Evolutionary conservation across 345 rosid species (phyloP), one percentile per base, ranked within the genome.

Genomic region (Punica granatum): DNA sequence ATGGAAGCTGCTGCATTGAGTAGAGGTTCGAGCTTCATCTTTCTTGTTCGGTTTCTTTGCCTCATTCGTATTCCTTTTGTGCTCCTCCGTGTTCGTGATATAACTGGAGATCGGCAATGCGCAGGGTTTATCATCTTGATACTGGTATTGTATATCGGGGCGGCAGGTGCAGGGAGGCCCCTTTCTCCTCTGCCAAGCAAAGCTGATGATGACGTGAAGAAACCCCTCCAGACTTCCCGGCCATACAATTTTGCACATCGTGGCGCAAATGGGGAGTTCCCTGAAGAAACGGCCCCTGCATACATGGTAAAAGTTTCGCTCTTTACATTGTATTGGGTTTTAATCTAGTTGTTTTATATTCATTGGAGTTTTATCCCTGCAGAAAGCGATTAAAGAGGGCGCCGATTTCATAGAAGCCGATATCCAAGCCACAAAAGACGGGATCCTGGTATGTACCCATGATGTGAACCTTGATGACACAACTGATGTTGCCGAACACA

Each of bases 381-480:
- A 81, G 82, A 78, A 80, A 64, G 82, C 82, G 63, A 76, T 81
- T 35, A 79, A 78, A 60, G 82, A 81, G 65, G 82, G 85, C 37
- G 74, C 80, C 37, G 82, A 78, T 41, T 81, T 81, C 72, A 81
- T 81, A 31, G 80, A 81, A 67, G 23, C 78, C 4, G 85, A 81
- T 65, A 74, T 81, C 53, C 70, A 73, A 25, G 69, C 82, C 54
- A 65, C 85, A 15, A 76, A 72, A 67, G 85, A 81, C 69, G 85
- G 80, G 48, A 65, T 78, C 32, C 77, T 78, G 36, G 66, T 81
- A n/a, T 78, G 85, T 73, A 46, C 66, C 48, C 85, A 81, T 56
- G 85, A 81, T 35, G 73, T 78, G 48, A 76, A 25, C 26, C 77
- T 81, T 9, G 85, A 81, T 64, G 53, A 41, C 54, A 78, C 74